Evolutionary conservation across 2,329 filamentous ascomycete genomes (phyloP).

Genomic region (Samsoniella hepiali): DNA sequence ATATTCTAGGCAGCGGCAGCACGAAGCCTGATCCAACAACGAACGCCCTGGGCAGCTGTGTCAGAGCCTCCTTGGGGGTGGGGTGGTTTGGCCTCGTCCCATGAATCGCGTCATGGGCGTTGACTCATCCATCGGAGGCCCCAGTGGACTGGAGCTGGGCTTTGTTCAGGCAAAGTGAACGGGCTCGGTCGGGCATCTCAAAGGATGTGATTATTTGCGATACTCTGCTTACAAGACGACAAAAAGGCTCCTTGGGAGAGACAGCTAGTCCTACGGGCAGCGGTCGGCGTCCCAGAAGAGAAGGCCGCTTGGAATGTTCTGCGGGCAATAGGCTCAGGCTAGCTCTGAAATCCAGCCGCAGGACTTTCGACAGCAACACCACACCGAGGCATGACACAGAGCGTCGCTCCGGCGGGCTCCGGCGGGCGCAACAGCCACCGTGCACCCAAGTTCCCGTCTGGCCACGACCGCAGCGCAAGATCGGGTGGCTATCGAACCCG

Average conservation of each 20-base stretch:
- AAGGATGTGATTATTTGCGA: not conserved
- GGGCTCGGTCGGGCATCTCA: not conserved
- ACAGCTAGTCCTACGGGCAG: too few relatives aligned
- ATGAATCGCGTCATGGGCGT: conserved; percentile 12
- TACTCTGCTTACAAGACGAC: not conserved
- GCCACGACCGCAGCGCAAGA: not conserved
- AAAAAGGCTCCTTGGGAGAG: not conserved
- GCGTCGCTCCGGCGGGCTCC: conserved; percentile 1
- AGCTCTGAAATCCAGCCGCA: not conserved
- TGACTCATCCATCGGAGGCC: conserved; percentile 7
- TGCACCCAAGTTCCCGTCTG: not conserved
- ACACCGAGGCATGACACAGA: not conserved
- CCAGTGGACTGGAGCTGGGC: not conserved
- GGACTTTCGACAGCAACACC: not conserved
- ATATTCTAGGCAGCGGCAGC: not conserved
- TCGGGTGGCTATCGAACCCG: not conserved
- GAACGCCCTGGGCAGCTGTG: not conserved
- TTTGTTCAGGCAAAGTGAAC: not conserved
- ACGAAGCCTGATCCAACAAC: not conserved
- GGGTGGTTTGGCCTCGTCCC: not conserved
- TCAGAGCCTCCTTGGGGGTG: not conserved
- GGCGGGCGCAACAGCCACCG: not conserved
- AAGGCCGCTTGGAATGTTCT: not conserved
- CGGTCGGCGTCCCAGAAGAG: not conserved
- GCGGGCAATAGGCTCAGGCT: not conserved